Base-by-base conservation (phyloP, 495 filamentous ascomycete species). In the Penicillium goetzii region DNA sequence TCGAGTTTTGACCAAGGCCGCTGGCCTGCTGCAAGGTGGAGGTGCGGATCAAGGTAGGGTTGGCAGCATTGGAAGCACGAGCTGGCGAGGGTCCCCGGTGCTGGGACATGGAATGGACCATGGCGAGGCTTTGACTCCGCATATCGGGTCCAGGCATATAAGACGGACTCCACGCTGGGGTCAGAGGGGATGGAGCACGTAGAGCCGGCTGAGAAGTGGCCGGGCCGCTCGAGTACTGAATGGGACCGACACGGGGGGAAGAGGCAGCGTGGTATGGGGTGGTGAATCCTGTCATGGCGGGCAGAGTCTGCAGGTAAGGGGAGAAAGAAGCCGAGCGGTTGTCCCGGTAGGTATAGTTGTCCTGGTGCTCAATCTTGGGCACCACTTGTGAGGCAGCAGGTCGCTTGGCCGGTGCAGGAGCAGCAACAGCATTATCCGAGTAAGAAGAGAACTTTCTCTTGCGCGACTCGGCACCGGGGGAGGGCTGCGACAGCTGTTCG, bases 1-100 rank as follows among this genome's bases (percentile, higher is more conserved):
- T 57, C 23, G 84, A 69, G 25, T 76, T 68, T 33, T 81, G 71
- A 26, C 76, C 64, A n/a, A 83, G 55, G 71, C 73, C 75, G 56
- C 71, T 79, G 4, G 81, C 78, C 59, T 87, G 85, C 62, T 90
- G 85, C 23, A 97, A 66, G 2, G 90, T 95, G 23, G 93, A 96
- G 2, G 95, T 96, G 43, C 95, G 85, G 56, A 97, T 89, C 21
- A 99, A 78, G 57, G 84, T 86, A 51, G 83, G 94, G 75, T 84
- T 90, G 12, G 72, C 74, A 15, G 72, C 50, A 74, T 83, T 90
- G 14, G 72, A 74, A 14, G 71, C 51, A n/a, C 78, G 72, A 66
- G 78, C 69, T 38, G 82, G 81, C 34, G 84, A 79, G 5, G 77
- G 62, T 41, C 72, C 66, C 30, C 76, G 75, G 19, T 76, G 77